Evolutionary conservation across 2,329 filamentous ascomycete genomes (phyloP), one percentile per base, ranked within the genome.

Genomic region (Neophaeococcomyces mojaviensis): DNA sequence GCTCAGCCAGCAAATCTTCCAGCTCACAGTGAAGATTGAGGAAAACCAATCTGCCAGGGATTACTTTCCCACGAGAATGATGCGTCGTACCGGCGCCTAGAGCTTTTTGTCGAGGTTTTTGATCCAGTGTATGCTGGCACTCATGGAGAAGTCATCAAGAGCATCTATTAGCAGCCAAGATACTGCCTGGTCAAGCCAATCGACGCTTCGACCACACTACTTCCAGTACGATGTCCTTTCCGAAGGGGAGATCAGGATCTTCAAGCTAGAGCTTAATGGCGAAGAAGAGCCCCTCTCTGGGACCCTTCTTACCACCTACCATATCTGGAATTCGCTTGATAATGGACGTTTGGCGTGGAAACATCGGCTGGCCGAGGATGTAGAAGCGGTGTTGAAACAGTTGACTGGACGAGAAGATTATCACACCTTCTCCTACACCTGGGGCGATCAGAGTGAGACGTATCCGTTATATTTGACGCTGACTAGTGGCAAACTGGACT

Each of bases 381-480:
- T 10, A 28, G 13, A 36, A 5, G n/a, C 33, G 5, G 33, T 36
- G 5, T 13, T 36, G 33, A 13, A 16, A 13, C 15, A 13, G 8
- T 16, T 16, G 18, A 20, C n/a, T 13, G 33, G 33, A 16, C n/a
- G 33, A 16, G 5, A 5, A 5, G 13, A 5, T 5, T 46, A 46
- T 30, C 16, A 28, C n/a, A 35, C 35, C 3, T 30, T 46, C 20
- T 46, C 43, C n/a, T 46, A 46, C 28, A 24, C 18, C 28, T 46
- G 43, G 43, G 43, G 43, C 9, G 19, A 26, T 16, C n/a, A 22
- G 10, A 20, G 28, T 10, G 20, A 13, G 9, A 16, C 10, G 6
- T 9, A 28, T 36, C 33, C 33, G 8, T 36, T 36, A 13, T 16
- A 16, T 8, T 5, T 36, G 5, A 16, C 33, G 13, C 15, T 20